These are phyloP conservation scores for Fraxinus latifolia DNA, from an alignment of 305 asterid genomes.

Conservation along the genomic window DNA sequence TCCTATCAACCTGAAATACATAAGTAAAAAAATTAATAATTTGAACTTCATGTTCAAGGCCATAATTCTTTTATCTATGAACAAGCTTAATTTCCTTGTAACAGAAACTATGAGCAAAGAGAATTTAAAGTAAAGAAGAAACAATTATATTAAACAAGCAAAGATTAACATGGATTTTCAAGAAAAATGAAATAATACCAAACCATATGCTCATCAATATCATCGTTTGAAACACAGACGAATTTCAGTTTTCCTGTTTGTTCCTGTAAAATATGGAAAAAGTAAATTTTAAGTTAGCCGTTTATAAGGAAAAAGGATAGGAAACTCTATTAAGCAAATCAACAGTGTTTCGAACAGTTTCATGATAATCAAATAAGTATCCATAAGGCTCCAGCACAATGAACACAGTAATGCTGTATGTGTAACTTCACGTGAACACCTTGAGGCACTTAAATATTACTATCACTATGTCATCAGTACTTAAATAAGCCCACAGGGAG, in stretches of 20 bases:
- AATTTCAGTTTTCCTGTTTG: constrained; percentile 81
- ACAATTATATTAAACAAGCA: not conserved
- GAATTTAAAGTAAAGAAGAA: constrained; percentile 2
- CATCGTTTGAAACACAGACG: constrained; percentile 85
- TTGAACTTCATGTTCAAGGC: not conserved
- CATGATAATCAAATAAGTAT: not conserved
- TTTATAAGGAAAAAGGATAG: not conserved
- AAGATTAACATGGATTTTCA: not conserved
- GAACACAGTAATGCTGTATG: not conserved
- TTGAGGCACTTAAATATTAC: not conserved
- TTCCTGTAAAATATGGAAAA: constrained; percentile 52
- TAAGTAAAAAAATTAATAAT: constrained; percentile 5
- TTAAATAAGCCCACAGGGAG: constrained; percentile 3
- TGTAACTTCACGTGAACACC: not conserved
- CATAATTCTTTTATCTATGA: not conserved
- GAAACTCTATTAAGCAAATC: not conserved
- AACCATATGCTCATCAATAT: constrained; percentile 78
- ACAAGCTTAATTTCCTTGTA: constrained; percentile 1
- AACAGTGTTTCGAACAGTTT: not conserved
- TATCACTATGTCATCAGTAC: not conserved
- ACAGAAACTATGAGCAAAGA: constrained; percentile 14
- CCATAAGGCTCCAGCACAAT: not conserved
- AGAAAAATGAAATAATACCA: constrained; percentile 56
- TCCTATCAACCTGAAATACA: constrained; percentile 74
- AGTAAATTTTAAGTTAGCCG: constrained; percentile 6